Evolutionary conservation across 345 rosid genomes (phyloP).

Genomic region (Gossypium arboreum): DNA sequence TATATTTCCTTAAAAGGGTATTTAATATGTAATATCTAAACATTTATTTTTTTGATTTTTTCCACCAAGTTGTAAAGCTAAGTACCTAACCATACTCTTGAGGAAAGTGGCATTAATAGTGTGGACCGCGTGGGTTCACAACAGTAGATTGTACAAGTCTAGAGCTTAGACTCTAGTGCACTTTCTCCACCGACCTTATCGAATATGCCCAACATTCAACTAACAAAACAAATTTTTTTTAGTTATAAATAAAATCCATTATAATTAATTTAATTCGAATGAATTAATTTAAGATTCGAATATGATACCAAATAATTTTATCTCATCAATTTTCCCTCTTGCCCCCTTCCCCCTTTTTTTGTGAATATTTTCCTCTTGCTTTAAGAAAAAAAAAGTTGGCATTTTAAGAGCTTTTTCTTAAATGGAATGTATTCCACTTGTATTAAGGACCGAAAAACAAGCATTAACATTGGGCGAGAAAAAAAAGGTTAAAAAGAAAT

Average conservation of each 20-base stretch:
- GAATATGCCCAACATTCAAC: background rate
- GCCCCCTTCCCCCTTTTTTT: too few relatives aligned
- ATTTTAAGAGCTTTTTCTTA: too few relatives aligned
- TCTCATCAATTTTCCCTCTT: background rate
- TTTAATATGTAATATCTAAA: too few relatives aligned
- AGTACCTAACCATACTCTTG: background rate
- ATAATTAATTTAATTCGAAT: too few relatives aligned
- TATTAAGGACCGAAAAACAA: background rate
- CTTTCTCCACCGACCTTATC: background rate
- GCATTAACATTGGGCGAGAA: background rate
- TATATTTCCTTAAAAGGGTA: too few relatives aligned
- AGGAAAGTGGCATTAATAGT: background rate
- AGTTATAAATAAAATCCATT: too few relatives aligned
- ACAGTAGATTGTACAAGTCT: background rate
- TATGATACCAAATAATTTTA: background rate
- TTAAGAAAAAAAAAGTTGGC: too few relatives aligned
- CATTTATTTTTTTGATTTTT: too few relatives aligned
- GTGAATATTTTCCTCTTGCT: too few relatives aligned
- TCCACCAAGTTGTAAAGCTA: too few relatives aligned
- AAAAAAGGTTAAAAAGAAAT: background rate
- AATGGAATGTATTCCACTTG: background rate
- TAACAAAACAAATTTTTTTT: background rate
- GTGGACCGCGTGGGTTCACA: too few relatives aligned
- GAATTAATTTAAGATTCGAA: too few relatives aligned
- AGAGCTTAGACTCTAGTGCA: background rate